Conservation (phyloP, 306 rosid genomes). For the Fragaria vesca region DNA sequence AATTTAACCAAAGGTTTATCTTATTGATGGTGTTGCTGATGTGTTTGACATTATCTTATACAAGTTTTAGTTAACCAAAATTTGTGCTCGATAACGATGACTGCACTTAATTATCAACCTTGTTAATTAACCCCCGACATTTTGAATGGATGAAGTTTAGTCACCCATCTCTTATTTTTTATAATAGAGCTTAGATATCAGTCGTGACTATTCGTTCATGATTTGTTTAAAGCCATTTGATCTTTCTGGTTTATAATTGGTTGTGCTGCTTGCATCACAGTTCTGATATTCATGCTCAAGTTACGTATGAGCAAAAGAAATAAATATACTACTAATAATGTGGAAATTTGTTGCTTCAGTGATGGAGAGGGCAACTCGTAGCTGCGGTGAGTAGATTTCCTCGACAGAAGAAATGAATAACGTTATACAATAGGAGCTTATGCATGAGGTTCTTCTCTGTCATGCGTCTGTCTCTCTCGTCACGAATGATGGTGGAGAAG, state of each 20-base stretch:
- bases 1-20: neutral
- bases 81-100: neutral
- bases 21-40: constrained; percentile 10
- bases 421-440: neutral
- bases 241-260: neutral
- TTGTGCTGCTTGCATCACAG: neutral
- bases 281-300: neutral
- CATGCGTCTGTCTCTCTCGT: neutral
- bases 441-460: neutral
- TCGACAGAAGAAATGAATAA: neutral
- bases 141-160: constrained; percentile 1
- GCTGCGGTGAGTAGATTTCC: neutral
- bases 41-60: constrained; percentile 6
- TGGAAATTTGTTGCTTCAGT: neutral
- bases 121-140: neutral
- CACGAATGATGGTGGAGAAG: neutral
- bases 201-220: neutral
- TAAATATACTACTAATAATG: neutral
- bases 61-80: neutral
- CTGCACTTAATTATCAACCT: neutral
- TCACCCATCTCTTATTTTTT: neutral
- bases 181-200: neutral
- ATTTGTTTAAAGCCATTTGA: neutral
- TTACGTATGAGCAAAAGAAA: neutral
- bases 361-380: neutral